Percentiles rank a stretch among this genome's conserved stretches.
Conservation (phyloP, 306 rosid species). For the Crotalaria pallida region DNA sequence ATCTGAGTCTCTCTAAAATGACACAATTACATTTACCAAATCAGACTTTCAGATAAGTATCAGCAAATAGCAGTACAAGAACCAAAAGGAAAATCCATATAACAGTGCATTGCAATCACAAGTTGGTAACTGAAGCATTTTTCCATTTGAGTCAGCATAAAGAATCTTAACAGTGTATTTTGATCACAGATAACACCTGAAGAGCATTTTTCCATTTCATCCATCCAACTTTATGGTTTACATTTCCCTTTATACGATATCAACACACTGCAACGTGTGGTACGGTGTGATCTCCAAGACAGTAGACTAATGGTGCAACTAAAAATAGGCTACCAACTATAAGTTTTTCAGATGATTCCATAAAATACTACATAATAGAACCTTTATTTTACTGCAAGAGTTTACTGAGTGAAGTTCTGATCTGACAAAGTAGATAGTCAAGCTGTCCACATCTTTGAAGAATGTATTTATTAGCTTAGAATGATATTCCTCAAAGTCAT, state of each 20-base stretch:
- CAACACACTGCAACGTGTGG: not conserved
- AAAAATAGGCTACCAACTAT: not conserved
- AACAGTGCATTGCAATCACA: no score
- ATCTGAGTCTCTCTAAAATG: conserved; percentile 43
- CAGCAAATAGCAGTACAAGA: not conserved
- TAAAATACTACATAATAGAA: not conserved
- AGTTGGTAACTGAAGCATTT: no score
- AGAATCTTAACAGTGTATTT: no score
- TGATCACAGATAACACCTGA: not conserved
- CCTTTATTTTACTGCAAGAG: not conserved
- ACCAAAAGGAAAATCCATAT: conserved; percentile 22
- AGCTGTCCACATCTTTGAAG: not conserved
- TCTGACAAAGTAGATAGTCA: not conserved
- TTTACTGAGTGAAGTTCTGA: not conserved
- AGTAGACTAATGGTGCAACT: not conserved
- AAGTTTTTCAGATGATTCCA: not conserved
- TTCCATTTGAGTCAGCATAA: not conserved
- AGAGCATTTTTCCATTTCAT: not conserved
- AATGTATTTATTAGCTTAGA: not conserved
- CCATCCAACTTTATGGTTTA: no score
- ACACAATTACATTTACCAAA: not conserved
- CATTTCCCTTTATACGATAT: not conserved
- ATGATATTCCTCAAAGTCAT: not conserved
- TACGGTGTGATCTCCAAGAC: not conserved
- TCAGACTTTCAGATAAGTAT: not conserved